Evolutionary conservation across 768 basidiomycete genomes (phyloP).

Genomic region (Hortiboletus campestris): DNA sequence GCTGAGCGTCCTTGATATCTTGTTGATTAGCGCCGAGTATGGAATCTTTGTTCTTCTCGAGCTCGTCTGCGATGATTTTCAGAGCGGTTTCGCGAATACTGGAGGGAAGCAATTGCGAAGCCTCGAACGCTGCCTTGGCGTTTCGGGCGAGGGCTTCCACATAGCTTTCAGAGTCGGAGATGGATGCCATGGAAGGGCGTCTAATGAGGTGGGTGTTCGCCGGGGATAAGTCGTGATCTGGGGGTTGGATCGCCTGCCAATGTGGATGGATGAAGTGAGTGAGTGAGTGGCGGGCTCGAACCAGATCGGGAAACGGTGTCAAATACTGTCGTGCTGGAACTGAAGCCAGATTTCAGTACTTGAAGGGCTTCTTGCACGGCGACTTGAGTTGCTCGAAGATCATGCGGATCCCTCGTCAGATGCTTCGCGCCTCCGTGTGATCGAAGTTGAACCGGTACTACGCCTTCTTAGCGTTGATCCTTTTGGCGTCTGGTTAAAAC

Average conservation of each 20-base stretch:
- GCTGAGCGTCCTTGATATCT: constrained; percentile 80
- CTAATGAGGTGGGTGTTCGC: neutral
- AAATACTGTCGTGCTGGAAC: no score
- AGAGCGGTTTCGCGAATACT: constrained; percentile 72
- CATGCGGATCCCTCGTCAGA: neutral
- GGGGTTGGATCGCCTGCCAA: no score
- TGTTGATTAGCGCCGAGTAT: constrained; percentile 79
- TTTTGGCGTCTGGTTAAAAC: neutral
- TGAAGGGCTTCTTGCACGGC: neutral
- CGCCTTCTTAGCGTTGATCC: neutral
- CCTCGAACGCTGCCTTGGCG: constrained; percentile 83
- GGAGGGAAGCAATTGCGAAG: constrained; percentile 75
- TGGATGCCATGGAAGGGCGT: constrained; percentile 6
- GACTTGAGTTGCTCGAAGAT: neutral
- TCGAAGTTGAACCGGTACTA: neutral
- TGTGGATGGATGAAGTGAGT: no score
- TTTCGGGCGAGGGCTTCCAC: constrained; percentile 68
- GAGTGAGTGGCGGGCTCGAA: no score
- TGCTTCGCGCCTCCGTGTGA: neutral
- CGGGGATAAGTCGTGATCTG: no score
- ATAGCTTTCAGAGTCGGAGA: constrained; percentile 14
- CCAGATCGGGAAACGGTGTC: no score
- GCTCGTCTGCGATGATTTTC: constrained; percentile 60
- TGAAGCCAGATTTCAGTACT: no score
- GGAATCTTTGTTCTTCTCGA: constrained; percentile 60